These are phyloP conservation scores for Boletales sp. DNA, from an alignment of 768 basidiomycete species.

Conservation along the genomic window DNA sequence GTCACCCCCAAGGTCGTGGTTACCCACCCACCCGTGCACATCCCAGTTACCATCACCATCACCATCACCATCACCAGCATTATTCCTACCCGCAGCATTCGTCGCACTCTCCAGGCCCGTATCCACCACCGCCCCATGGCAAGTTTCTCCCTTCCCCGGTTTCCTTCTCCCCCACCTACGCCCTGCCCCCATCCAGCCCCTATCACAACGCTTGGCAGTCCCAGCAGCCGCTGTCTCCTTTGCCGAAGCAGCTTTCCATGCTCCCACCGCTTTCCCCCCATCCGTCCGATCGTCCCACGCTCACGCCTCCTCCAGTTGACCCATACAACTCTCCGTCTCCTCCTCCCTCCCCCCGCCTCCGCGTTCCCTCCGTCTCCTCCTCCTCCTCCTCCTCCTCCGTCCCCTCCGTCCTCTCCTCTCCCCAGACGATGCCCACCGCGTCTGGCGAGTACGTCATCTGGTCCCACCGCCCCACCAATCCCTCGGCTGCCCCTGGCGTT, in stretches of 20 bases:
- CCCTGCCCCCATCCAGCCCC: slow-evolving; percentile 21
- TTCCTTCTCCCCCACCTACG: slow-evolving; percentile 26
- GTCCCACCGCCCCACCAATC: slow-evolving; percentile 68
- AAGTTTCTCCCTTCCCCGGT: slow-evolving; percentile 25
- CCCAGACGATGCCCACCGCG: not conserved
- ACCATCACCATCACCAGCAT: slow-evolving; percentile 27
- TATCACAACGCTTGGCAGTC: slow-evolving; percentile 45
- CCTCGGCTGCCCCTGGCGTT: slow-evolving; percentile 60
- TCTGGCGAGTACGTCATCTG: slow-evolving; percentile 56
- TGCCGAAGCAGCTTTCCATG: slow-evolving; percentile 64
- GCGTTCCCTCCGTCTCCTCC: slow-evolving; percentile 8
- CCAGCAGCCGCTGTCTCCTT: slow-evolving; percentile 49
- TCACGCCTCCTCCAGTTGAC: too few relatives aligned
- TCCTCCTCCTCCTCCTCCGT: not conserved
- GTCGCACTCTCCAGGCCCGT: slow-evolving; percentile 27
- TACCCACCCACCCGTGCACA: slow-evolving; percentile 36
- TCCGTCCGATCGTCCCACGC: not conserved
- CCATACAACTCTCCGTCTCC: too few relatives aligned
- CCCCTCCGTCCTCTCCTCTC: slow-evolving; percentile 2
- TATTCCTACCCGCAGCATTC: slow-evolving; percentile 29
- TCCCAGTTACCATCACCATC: slow-evolving; percentile 38
- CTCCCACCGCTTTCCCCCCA: slow-evolving; percentile 27
- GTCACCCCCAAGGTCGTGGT: slow-evolving; percentile 32
- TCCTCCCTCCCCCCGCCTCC: slow-evolving; percentile 12
- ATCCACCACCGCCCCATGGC: slow-evolving; percentile 24